These are phyloP conservation scores for Ogataea pini DNA, from an alignment of 805 yeast genomes.

Conservation along the genomic window DNA sequence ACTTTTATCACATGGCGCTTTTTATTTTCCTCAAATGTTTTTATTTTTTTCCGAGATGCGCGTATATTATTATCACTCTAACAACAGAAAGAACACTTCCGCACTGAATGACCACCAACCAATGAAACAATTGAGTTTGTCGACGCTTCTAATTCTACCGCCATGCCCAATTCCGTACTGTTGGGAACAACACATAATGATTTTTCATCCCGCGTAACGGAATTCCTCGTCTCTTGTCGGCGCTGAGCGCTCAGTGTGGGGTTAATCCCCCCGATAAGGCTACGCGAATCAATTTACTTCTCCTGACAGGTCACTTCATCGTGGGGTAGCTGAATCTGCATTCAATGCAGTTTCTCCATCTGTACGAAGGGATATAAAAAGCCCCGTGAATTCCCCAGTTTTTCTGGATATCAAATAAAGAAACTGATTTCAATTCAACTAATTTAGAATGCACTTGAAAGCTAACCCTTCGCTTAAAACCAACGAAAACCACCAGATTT, in stretches of 20 bases:
- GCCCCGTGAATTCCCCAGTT: background rate
- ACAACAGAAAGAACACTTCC: background rate
- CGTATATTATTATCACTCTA: background rate
- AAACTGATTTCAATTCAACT: background rate
- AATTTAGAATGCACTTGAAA: background rate
- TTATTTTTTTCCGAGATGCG: background rate
- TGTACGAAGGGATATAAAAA: background rate
- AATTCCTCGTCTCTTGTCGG: background rate
- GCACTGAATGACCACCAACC: background rate
- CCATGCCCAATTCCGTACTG: no score
- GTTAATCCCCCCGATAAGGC: background rate
- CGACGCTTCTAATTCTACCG: no score
- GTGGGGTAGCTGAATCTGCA: slow-evolving; percentile 4
- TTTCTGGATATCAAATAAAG: no score
- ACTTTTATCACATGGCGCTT: background rate
- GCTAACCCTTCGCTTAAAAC: slow-evolving; percentile 23
- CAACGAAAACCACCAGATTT: slow-evolving; percentile 19
- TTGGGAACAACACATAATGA: no score
- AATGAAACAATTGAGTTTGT: background rate
- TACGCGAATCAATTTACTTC: background rate
- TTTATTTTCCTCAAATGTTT: background rate
- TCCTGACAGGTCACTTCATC: background rate
- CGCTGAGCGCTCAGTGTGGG: background rate
- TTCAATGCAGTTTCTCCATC: background rate
- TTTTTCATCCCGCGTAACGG: background rate